phyloP scores from a whole-genome alignment of 164 flowering plant genomes.

The Macadamia tetraphylla region DNA sequence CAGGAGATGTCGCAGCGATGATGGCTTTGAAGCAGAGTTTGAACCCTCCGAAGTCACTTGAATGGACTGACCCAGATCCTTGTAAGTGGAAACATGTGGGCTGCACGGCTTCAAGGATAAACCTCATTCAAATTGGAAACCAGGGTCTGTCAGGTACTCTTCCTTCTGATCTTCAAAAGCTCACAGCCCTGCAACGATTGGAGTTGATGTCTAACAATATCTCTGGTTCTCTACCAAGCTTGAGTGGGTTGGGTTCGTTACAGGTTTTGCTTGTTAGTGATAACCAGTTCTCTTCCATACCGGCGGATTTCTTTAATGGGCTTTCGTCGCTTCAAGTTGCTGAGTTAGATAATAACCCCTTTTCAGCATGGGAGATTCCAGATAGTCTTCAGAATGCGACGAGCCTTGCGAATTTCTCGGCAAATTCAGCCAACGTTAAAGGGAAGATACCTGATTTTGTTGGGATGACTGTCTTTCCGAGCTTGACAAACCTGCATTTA shows the following conservation, averaged over 20 bases:
- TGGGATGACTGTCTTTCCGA: constrained; percentile 39
- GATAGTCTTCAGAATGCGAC: constrained; percentile 42
- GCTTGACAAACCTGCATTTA: constrained; percentile 53
- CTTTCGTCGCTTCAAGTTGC: constrained; percentile 45
- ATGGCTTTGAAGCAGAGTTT: constrained; percentile 38
- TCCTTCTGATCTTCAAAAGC: constrained; percentile 39
- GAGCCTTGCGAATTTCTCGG: constrained; percentile 73
- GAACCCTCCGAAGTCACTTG: constrained; percentile 25
- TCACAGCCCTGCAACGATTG: constrained; percentile 47
- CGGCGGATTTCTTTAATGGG: constrained; percentile 65
- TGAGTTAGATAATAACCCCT: constrained; percentile 60
- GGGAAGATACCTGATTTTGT: constrained; percentile 66
- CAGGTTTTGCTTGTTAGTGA: constrained; percentile 48
- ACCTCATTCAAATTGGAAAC: constrained; percentile 65
- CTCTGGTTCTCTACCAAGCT: constrained; percentile 65
- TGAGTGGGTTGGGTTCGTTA: constrained; percentile 56
- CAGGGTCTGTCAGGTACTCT: constrained; percentile 52
- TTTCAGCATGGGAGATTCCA: constrained; percentile 68
- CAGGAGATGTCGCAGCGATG: constrained; percentile 48
- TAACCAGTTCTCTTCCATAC: constrained; percentile 56
- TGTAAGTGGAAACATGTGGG: constrained; percentile 64
- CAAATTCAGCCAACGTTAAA: constrained; percentile 58
- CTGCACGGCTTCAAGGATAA: constrained; percentile 49
- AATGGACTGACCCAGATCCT: constrained; percentile 67
- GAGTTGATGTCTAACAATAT: constrained; percentile 67